Evolutionary conservation across 1,284 basidiomycete genomes (phyloP).

Genomic region (Sporisorium exsertum): DNA sequence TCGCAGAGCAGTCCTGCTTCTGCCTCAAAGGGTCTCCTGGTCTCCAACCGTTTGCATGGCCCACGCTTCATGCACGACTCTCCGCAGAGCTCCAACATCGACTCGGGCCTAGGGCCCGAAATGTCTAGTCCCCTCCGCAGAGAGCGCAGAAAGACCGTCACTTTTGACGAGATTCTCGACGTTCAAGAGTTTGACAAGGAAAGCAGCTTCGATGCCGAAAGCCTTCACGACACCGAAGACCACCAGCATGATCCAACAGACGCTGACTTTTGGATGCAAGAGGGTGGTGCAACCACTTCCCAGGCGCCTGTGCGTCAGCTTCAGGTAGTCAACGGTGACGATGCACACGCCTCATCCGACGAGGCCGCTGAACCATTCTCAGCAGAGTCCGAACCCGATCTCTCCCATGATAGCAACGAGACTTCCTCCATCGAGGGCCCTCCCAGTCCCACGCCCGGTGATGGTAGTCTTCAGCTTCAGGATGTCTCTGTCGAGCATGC

Average conservation of each 20-base stretch:
- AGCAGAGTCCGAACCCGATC: conserved; percentile 42
- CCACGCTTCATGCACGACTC: conserved; percentile 71
- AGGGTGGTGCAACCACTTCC: neutral
- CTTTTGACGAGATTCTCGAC: conserved; percentile 85
- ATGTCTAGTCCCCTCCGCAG: conserved; percentile 15
- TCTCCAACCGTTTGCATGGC: conserved; percentile 83
- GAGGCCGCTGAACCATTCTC: conserved; percentile 20
- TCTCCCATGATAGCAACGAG: conserved; percentile 49
- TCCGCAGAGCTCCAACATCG: conserved; percentile 8
- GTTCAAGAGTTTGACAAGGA: conserved; percentile 77
- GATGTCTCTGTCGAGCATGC: conserved; percentile 40
- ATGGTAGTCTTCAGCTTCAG: conserved; percentile 17
- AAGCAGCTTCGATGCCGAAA: conserved; percentile 59
- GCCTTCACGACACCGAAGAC: conserved; percentile 36
- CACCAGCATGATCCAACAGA: conserved; percentile 17
- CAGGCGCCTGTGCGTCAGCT: conserved; percentile 15
- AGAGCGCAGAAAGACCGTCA: conserved; percentile 76
- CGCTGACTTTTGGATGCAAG: conserved; percentile 29
- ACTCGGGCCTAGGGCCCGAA: neutral
- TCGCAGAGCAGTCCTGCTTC: conserved; percentile 7
- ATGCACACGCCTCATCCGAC: conserved; percentile 7
- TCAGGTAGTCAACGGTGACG: conserved; percentile 44
- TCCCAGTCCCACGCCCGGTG: conserved; percentile 30
- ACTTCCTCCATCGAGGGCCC: conserved; percentile 54
- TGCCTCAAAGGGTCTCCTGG: conserved; percentile 77